Base-by-base conservation (phyloP, 495 filamentous ascomycete genomes). In the Penicillium egyptiacum region DNA sequence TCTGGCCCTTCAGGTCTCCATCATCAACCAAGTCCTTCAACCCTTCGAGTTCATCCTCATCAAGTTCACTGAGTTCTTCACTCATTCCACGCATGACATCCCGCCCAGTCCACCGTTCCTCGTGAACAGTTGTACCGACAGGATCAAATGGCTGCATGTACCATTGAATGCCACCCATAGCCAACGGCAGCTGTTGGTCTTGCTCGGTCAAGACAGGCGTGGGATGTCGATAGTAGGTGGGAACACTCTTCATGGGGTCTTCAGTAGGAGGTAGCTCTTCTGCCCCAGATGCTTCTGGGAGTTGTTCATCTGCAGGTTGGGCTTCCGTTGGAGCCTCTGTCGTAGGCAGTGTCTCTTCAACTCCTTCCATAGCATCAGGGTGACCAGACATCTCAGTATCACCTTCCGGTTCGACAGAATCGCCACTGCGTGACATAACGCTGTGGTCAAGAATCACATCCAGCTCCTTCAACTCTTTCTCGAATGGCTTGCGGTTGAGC, bases 21-120 rank as follows among this genome's bases (percentile, higher is more conserved):
- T 76, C 72, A 23, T 76, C 79, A 12, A 81, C 83, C 57, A 84
- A 79, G 70, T 64, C 87, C 81, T 70, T 88, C 47, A 96, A 47
- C 20, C 53, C 53, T 35, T 55, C 53, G n/a, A 55, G 75, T 71
- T 91, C 88, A 17, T 92, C 91, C 46, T 95, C 92, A 53, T 93
- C 91, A 62, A 96, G 82, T 59, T 96, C 92, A 50, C 86, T 92
- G 6, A 96, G 77, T 54, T 93, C 89, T 68, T 94, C 92, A 56
- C 89, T 92, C 76, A 92, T 85, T 16, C 82, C 86, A 16, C 89
- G 82, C 63, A 90, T 79, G 9, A 88, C 83, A 48, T 91, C 88
- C 19, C 86, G 79, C 12, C 88, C 91, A 4, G 84, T 86, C 84
- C 88, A 92, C 54, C 86, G 80, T 72, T 92, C 88, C 49, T 91